These are phyloP conservation scores for Plasmodium gonderi DNA, from an alignment of 169 alveolate genomes.

Conservation along the genomic window DNA sequence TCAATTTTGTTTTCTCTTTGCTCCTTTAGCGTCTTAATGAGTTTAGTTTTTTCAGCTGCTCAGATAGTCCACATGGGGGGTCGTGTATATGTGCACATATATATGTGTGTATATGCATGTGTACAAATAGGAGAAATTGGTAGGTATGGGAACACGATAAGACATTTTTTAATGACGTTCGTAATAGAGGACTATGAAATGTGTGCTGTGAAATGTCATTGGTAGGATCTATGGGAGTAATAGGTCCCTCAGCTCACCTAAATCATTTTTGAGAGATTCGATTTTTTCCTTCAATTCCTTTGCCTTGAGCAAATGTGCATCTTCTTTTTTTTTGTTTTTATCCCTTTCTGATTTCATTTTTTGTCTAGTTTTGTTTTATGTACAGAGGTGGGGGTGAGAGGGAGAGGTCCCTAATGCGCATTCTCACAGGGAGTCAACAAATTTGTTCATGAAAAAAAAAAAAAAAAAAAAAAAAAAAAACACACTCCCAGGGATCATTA, in stretches of 20 bases:
- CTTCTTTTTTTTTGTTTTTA: slow-evolving; percentile 66
- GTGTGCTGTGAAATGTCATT: background rate
- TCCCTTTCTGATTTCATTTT: slow-evolving; percentile 45
- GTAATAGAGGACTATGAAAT: background rate
- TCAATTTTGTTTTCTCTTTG: slow-evolving; percentile 47
- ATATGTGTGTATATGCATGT: background rate
- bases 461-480: too few relatives aligned
- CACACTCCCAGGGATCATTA: too few relatives aligned
- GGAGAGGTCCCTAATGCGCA: too few relatives aligned
- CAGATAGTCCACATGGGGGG: background rate
- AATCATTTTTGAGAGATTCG: slow-evolving; percentile 44
- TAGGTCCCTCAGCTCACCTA: slow-evolving; percentile 15
- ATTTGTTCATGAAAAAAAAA: too few relatives aligned
- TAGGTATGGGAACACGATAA: too few relatives aligned
- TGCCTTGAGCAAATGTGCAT: slow-evolving; percentile 54
- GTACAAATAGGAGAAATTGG: background rate
- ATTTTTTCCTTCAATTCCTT: slow-evolving; percentile 66
- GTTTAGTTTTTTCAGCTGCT: slow-evolving; percentile 26
- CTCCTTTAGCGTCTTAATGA: slow-evolving; percentile 43
- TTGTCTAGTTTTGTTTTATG: background rate
- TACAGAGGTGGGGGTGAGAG: background rate
- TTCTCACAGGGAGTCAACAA: too few relatives aligned
- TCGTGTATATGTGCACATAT: background rate
- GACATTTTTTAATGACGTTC: background rate
- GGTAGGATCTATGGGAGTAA: background rate